Percentiles rank a stretch among this genome's conserved stretches.
These are phyloP conservation scores for Stereum hirsutum DNA, from an alignment of 1,284 basidiomycete genomes.

Conservation along the genomic window DNA sequence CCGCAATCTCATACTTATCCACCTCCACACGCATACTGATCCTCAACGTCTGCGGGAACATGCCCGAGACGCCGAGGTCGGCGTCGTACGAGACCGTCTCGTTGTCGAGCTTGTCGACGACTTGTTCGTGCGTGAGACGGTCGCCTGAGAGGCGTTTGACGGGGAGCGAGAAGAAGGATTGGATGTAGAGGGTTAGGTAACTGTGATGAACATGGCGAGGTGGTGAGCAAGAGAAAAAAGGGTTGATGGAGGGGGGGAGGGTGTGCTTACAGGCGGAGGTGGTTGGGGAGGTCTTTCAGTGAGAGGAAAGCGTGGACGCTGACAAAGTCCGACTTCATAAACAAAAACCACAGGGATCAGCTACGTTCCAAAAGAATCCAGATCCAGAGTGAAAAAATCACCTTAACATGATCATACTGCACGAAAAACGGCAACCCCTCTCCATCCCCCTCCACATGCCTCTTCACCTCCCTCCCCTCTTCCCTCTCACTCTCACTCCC, in stretches of 20 bases:
- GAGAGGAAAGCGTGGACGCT: slow-evolving; percentile 77
- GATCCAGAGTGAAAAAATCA: slow-evolving; percentile 15
- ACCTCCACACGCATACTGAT: slow-evolving; percentile 83
- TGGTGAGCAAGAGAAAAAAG: slow-evolving; percentile 1
- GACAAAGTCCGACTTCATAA: slow-evolving; percentile 96
- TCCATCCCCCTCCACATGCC: slow-evolving; percentile 68
- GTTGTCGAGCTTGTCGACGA: slow-evolving; percentile 85
- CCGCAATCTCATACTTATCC: slow-evolving; percentile 71
- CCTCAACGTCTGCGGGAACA: slow-evolving; percentile 71
- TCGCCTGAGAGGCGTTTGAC: slow-evolving; percentile 67
- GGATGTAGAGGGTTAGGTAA: slow-evolving; percentile 77
- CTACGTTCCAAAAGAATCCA: background rate
- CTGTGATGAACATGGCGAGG: slow-evolving; percentile 27
- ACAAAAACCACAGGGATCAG: slow-evolving; percentile 4
- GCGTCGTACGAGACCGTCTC: slow-evolving; percentile 87
- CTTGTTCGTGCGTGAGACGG: slow-evolving; percentile 77
- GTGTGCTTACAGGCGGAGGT: slow-evolving; percentile 66
- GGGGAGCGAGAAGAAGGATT: slow-evolving; percentile 86
- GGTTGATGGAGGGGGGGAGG: too few species aligned
- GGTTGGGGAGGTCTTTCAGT: slow-evolving; percentile 58
- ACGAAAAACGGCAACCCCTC: slow-evolving; percentile 77
- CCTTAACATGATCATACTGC: slow-evolving; percentile 85
- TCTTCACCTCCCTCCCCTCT: slow-evolving; percentile 33
- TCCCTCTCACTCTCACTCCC: too few species aligned
- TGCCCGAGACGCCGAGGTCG: slow-evolving; percentile 58